Evolutionary conservation across 2,329 filamentous ascomycete species (phyloP).

Genomic region (Orbilia ellipsospora): DNA sequence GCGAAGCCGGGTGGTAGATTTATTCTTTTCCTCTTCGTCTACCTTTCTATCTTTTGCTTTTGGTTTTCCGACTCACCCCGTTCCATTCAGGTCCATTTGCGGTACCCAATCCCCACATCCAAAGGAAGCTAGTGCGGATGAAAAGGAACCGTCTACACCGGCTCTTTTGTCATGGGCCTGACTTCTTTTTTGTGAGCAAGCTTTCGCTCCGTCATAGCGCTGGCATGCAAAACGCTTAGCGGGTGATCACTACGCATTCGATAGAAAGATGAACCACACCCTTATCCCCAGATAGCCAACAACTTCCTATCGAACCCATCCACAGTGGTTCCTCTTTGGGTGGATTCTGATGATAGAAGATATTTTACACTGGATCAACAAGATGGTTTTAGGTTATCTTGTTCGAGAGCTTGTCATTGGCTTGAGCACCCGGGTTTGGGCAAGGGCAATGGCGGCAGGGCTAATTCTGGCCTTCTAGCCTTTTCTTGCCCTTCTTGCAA

Average conservation of each 20-base stretch:
- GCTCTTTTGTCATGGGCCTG: conserved; percentile 41
- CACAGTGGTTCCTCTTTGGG: conserved; percentile 14
- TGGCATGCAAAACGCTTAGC: conserved; percentile 46
- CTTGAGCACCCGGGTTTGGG: neutral
- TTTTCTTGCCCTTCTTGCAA: conserved; percentile 14
- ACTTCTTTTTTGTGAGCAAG: conserved; percentile 33
- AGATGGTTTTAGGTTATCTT: conserved; percentile 14
- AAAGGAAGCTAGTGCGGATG: conserved; percentile 26
- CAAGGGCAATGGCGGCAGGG: conserved; percentile 38
- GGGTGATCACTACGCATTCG: conserved; percentile 49
- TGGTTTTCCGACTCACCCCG: conserved; percentile 18
- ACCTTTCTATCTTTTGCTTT: conserved; percentile 16
- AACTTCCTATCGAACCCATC: conserved; percentile 8
- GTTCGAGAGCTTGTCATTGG: neutral
- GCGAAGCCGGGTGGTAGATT: too few relatives aligned
- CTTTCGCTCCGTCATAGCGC: conserved; percentile 41
- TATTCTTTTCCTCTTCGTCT: conserved; percentile 6
- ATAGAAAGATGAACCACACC: conserved; percentile 23
- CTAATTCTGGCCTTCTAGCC: conserved; percentile 9
- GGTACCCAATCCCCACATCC: conserved; percentile 46
- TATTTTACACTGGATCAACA: conserved; percentile 18
- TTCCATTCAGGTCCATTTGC: conserved; percentile 39
- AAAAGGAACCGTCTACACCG: conserved; percentile 40
- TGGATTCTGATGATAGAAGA: conserved; percentile 2
- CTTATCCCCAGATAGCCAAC: neutral